Base-by-base conservation (phyloP, 139 green algal species). In the Haematococcus lacustris region DNA sequence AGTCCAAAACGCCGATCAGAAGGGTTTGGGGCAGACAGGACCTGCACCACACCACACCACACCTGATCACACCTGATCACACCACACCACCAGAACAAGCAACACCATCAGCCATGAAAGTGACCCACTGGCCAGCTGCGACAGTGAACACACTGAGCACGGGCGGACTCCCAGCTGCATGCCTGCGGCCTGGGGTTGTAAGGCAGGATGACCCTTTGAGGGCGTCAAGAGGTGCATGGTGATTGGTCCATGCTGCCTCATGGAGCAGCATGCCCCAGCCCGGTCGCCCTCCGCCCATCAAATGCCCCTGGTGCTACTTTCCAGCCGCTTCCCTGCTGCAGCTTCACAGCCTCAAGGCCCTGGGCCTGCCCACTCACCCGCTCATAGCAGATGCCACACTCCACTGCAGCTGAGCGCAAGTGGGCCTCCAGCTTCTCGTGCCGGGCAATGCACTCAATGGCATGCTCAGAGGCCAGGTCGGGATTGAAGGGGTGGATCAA, bases 351-450 rank as follows among this genome's bases (percentile, higher is more conserved):
- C 21, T 50, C 25, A 32, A 9, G 6, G 25, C 26, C 9, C 28
- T 70, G 41, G 63, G 63, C 21, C 34, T 26, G 63, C 26, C 6
- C 21, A 66, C 71, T 35, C 47, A 93, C 88, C 34, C 43, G 70
- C 75, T 96, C 91, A 62, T 91, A 60, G 83, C 90, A 96, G 70
- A 95, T 94, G 76, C 80, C 74, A 51, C 90, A 96, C 81, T 92
- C 85, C 21, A 92, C 72, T 2, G 62, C 66, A 13, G 81, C 68
- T 38, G 74, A 85, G 70, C 71, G 71, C 38, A 79, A 32, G 17
- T 74, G 67, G 6, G 82, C 82, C 3, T 71, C 74, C 53, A 89
- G 68, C 33, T 85, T 77, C 30, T 82, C 80, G 21, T 90, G 82
- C 0, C 82, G 70, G 1, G 73, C 39, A 1, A 5, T 41, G 77